These are phyloP conservation scores for Diplotaxis tenuifolia DNA, from an alignment of 345 rosid genomes.

Conservation along the genomic window DNA sequence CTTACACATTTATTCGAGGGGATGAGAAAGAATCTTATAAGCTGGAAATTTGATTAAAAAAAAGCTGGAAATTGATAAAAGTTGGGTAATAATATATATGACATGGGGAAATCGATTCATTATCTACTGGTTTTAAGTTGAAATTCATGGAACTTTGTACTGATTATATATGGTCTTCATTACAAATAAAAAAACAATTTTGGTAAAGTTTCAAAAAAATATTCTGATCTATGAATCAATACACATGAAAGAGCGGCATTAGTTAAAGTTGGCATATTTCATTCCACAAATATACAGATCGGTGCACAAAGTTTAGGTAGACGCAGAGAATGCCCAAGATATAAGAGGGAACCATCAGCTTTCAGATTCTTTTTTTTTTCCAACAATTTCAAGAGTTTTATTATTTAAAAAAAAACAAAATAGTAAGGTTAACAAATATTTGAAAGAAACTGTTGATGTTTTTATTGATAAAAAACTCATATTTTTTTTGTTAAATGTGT, in stretches of 20 bases:
- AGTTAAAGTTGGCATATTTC: conserved; percentile 8
- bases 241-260: background rate
- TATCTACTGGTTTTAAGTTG: background rate
- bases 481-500: background rate
- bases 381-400: too few relatives aligned
- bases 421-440: too few relatives aligned
- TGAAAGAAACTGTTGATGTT: background rate
- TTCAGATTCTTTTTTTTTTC: background rate
- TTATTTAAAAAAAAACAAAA: too few relatives aligned
- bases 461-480: background rate
- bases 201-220: too few relatives aligned
- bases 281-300: conserved; percentile 8
- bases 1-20: background rate
- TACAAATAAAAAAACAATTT: too few relatives aligned
- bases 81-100: background rate
- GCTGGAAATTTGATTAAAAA: background rate
- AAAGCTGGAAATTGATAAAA: background rate
- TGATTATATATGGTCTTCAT: too few relatives aligned
- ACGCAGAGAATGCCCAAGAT: background rate
- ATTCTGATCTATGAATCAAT: too few relatives aligned
- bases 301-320: conserved; percentile 10
- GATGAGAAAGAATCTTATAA: background rate
- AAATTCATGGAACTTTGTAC: background rate
- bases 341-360: background rate
- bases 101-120: background rate